Conservation (phyloP, 768 basidiomycete genomes). For the Collybia mongolica region DNA sequence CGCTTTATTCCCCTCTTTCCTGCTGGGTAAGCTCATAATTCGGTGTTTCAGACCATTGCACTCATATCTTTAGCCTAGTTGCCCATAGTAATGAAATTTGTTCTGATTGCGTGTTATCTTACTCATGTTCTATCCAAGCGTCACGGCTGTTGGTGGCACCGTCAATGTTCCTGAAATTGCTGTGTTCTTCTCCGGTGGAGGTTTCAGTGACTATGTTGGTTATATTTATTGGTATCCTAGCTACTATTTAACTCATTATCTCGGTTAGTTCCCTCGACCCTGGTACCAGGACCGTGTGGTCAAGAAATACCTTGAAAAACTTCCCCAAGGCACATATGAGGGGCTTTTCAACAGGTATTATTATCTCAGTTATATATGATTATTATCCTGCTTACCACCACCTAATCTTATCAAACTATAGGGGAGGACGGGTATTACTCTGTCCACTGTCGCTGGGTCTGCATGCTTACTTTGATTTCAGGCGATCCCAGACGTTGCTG, state of each 20-base stretch:
- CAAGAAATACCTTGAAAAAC: constrained; percentile 30
- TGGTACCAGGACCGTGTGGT: constrained; percentile 45
- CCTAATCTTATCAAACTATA: constrained; percentile 20
- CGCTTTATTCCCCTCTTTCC: constrained; percentile 52
- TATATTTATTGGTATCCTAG: not conserved
- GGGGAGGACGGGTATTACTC: constrained; percentile 47
- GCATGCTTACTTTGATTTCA: constrained; percentile 12
- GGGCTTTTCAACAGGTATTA: constrained; percentile 52
- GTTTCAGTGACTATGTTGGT: constrained; percentile 67
- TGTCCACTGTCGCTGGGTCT: not conserved
- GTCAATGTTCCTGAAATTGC: constrained; percentile 52
- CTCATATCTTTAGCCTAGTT: constrained; percentile 2
- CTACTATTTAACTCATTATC: not conserved
- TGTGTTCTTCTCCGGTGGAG: constrained; percentile 65
- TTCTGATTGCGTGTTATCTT: not conserved
- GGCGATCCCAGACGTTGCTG: constrained; percentile 67
- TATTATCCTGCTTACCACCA: not conserved
- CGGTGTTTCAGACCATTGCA: not conserved
- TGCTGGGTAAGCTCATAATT: constrained; percentile 32
- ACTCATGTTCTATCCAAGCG: constrained; percentile 27
- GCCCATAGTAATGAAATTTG: constrained; percentile 4
- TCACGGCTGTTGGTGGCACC: constrained; percentile 62
- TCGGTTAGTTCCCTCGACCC: constrained; percentile 18
- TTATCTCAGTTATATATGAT: constrained; percentile 15
- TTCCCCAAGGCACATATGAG: constrained; percentile 40